Evolutionary conservation across 176 grass and related monocot genomes (phyloP).

Genomic region (Luzula sylvatica): DNA sequence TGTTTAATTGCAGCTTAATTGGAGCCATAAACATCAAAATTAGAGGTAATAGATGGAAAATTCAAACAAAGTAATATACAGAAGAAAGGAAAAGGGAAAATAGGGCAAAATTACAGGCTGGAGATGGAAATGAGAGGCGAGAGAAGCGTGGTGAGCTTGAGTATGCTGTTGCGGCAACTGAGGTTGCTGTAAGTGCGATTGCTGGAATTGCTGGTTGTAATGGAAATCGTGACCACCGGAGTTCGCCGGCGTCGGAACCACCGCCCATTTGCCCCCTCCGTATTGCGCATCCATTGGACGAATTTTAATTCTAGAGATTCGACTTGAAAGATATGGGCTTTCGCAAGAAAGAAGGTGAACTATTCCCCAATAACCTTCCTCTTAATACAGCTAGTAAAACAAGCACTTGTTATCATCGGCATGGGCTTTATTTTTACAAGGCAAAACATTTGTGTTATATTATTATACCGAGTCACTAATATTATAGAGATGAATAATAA

Average conservation of each 20-base stretch:
- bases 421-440: too few relatives aligned
- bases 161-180: not conserved
- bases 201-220: conserved; percentile 5
- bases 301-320: not conserved
- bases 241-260: conserved; percentile 14
- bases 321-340: not conserved
- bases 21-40: too few relatives aligned
- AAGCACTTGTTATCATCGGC: too few relatives aligned
- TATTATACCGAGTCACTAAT: too few relatives aligned
- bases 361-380: too few relatives aligned
- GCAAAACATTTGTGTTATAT: too few relatives aligned
- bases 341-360: not conserved
- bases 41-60: too few relatives aligned
- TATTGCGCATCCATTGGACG: conserved; percentile 3
- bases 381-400: too few relatives aligned
- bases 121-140: conserved; percentile 34
- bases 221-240: not conserved
- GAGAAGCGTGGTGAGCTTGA: conserved; percentile 19
- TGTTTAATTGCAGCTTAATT: not conserved
- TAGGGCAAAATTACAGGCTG: conserved; percentile 5
- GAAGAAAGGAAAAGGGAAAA: not conserved
- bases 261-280: conserved; percentile 16
- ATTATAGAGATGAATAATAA: too few relatives aligned
- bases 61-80: not conserved
- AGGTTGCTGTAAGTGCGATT: not conserved